phyloP scores from a whole-genome alignment of 768 basidiomycete genomes.

The Xerocomellus amylosporus region DNA sequence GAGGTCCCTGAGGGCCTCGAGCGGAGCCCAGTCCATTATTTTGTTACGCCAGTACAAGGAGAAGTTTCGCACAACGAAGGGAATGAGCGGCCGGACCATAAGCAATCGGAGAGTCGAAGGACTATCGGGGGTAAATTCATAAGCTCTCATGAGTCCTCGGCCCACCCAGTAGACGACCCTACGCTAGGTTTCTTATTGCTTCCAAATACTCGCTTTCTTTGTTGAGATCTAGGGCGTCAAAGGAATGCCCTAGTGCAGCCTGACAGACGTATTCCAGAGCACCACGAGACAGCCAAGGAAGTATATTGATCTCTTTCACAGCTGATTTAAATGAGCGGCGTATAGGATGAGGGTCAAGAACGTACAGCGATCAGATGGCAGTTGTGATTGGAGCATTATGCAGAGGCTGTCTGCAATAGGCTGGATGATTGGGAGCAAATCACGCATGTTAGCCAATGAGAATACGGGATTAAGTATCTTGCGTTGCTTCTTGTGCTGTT shows the following conservation, averaged over 20 bases:
- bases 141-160: background rate
- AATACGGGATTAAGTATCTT: conserved; percentile 37
- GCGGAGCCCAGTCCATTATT: conserved; percentile 33
- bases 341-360: background rate
- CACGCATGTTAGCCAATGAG: conserved; percentile 31
- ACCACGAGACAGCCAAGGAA: conserved; percentile 33
- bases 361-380: conserved; percentile 26
- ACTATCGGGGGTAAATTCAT: conserved; percentile 12
- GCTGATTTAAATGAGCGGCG: conserved; percentile 14
- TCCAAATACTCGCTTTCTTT: conserved; percentile 28
- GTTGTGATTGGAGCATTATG: conserved; percentile 15
- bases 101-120: conserved; percentile 25
- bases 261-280: conserved; percentile 39
- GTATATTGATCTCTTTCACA: conserved; percentile 31
- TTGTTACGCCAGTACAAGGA: conserved; percentile 32
- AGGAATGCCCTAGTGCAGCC: conserved; percentile 34
- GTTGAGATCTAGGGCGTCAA: conserved; percentile 28
- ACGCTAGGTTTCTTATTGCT: conserved; percentile 33
- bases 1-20: conserved; percentile 26
- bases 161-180: background rate
- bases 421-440: conserved; percentile 30
- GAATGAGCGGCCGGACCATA: conserved; percentile 33
- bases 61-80: conserved; percentile 29
- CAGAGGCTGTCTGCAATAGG: conserved; percentile 32
- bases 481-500: conserved; percentile 32